Evolutionary conservation across 2,329 filamentous ascomycete genomes (phyloP).

Genomic region (Biscogniauxia mediterranea): DNA sequence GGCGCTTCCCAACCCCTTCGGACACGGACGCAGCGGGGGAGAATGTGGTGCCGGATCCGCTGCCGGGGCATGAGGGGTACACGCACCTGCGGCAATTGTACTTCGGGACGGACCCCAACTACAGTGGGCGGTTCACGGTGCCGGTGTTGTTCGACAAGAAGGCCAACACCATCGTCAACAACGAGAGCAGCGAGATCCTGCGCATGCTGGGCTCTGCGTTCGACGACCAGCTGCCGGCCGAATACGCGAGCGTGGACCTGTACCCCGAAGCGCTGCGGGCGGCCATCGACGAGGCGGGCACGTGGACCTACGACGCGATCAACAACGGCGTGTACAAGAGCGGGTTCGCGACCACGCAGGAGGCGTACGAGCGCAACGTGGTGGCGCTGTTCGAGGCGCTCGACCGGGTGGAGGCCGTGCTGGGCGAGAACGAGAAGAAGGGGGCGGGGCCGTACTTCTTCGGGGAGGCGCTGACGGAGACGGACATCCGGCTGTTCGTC

Average conservation of each 20-base stretch:
- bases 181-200: conserved; percentile 90
- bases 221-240: conserved; percentile 62
- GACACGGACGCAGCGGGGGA: conserved; percentile 54
- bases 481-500: conserved; percentile 66
- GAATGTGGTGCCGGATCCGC: conserved; percentile 64
- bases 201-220: conserved; percentile 86
- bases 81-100: conserved; percentile 75
- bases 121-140: conserved; percentile 80
- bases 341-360: conserved; percentile 81
- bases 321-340: conserved; percentile 73
- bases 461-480: conserved; percentile 74
- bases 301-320: conserved; percentile 75
- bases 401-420: conserved; percentile 71
- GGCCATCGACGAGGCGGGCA: conserved; percentile 74
- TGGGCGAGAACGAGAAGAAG: conserved; percentile 39
- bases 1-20: conserved; percentile 74
- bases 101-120: conserved; percentile 70
- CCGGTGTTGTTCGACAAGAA: conserved; percentile 83
- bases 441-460: conserved; percentile 66
- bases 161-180: conserved; percentile 76
- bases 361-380: conserved; percentile 78
- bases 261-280: conserved; percentile 63
- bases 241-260: conserved; percentile 61
- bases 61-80: conserved; percentile 68
- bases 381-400: conserved; percentile 70